A percentile compares a stretch with the other conserved stretches of the same genome.
Conservation (phyloP, 2,329 filamentous ascomycete species). For the Mycocentrospora acerina region DNA sequence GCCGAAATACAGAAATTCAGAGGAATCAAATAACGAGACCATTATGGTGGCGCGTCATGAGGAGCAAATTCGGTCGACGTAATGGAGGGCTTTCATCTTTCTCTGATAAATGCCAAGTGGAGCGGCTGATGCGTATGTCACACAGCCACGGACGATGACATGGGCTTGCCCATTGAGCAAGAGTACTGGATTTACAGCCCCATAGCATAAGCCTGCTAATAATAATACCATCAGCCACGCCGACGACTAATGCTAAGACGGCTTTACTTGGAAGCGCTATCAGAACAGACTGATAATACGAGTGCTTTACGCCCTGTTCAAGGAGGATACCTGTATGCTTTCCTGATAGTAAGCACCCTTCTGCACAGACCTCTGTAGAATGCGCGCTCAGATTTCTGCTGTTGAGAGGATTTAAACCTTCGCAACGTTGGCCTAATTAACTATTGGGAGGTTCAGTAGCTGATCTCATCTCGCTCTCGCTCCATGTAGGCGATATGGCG, state of each 20-base stretch:
- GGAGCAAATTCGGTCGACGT: slow-evolving; percentile 14
- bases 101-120: slow-evolving; percentile 16
- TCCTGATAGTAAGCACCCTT: no score
- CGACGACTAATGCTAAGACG: slow-evolving; percentile 15
- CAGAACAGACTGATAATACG: slow-evolving; percentile 3
- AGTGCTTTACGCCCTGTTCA: not conserved
- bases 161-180: slow-evolving; percentile 24
- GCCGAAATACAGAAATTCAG: slow-evolving; percentile 7
- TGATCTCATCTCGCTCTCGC: slow-evolving; percentile 4
- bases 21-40: slow-evolving; percentile 1
- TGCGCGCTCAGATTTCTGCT: not conserved
- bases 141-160: slow-evolving; percentile 38
- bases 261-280: slow-evolving; percentile 11
- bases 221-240: slow-evolving; percentile 26
- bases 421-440: no score
- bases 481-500: slow-evolving; percentile 4
- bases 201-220: slow-evolving; percentile 39
- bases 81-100: slow-evolving; percentile 21
- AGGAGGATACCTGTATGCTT: no score
- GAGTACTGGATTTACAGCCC: slow-evolving; percentile 21
- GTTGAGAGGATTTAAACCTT: not conserved
- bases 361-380: no score
- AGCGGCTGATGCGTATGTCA: slow-evolving; percentile 29
- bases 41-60: slow-evolving; percentile 8
- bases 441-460: not conserved